Evolutionary conservation across 176 grass and related monocot genomes (phyloP), one percentile per base, ranked within the genome.

Genomic region (Bromus sterilis): DNA sequence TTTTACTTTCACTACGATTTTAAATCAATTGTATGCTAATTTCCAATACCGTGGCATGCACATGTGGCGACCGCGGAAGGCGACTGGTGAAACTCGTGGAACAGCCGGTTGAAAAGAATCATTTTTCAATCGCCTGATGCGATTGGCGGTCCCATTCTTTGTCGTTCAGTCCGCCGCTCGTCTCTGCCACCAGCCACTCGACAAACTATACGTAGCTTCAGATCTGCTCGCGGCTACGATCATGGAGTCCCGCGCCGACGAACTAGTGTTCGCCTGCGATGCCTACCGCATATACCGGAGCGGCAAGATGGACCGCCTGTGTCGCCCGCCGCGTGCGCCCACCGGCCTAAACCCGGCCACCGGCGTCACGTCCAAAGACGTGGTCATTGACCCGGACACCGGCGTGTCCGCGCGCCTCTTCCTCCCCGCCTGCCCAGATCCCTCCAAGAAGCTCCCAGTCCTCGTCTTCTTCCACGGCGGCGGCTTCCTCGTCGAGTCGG

Each of bases 381-480:
- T 90, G 13, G 56, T 84, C 33, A 44, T 95, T 56, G 85, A 92
- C 66, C 4, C 40, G 15, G 10, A 2, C 14, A 84, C 78, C 20
- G 37, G 76, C 57, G 59, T 87, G 18, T 86, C 87, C 29, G 89
- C 20, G 15, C 87, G 89, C 57, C 35, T 95, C 49, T 90, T 90
- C 64, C 90, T 90, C 2, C 87, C 90, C 9, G 15, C 58, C 60
- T 28, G 28, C 40, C 9, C 16, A 56, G 75, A 57, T 23, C 33
- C 21, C 7, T 11, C 16, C 14, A 67, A 41, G 21, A 87, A 83
- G 51, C 81, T 88, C 31, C 93, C 93, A 11, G 31, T 95, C 23
- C 76, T 95, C 73, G 49, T 95, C 49, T 92, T 90, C 87, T 79
- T 81, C 85, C 93, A 90, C 58, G 93, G 90, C 76, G 85, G 89